Base-by-base conservation (phyloP, 169 alveolate species). In the Cryptosporidium parvum region DNA sequence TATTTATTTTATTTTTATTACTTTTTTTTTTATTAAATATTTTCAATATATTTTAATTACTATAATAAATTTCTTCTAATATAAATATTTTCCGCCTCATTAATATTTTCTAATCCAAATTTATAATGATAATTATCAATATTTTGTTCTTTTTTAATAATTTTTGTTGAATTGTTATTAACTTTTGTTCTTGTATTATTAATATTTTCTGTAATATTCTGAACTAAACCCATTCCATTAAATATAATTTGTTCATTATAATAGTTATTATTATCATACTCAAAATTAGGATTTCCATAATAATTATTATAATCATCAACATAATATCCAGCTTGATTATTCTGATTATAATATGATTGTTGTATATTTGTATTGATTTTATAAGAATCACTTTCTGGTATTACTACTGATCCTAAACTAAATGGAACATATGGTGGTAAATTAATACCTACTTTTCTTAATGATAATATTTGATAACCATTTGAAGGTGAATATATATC, bases 401-500 rank as follows among this genome's bases (percentile, higher is more conserved):
- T 80, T n/a, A 80, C 26, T 16, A 80, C 59, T 3, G 73, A 45
- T 37, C 89, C 89, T n/a, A 80, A 65, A 80, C 89, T 80, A 44
- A 80, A 80, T 14, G 89, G 89, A 2, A 80, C 89, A 62, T 80
- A 80, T 65, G 89, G 89, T n/a, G 89, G 89, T 42, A 80, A 42
- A 65, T 80, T 80, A 21, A 80, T 80, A 26, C 89, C 89, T 14
- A 80, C 89, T 48, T 80, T 80, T 45, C 89, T 80, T 42, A 80
- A 65, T 37, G 89, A 80, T 42, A 75, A 72, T 35, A 86, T 91
- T 67, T 68, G 92, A 51, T 86, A 72, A 23, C 94, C 94, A 21
- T 51, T 80, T 16, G 92, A 72, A 18, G 94, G 92, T 23, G 93
- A 87, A 91, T 87, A 92, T 42, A 92, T 92, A 37, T 92, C 92